Percentiles rank a stretch among this genome's conserved stretches.
Conservation (phyloP, 345 rosid species). For the Clarkia xantiana region DNA sequence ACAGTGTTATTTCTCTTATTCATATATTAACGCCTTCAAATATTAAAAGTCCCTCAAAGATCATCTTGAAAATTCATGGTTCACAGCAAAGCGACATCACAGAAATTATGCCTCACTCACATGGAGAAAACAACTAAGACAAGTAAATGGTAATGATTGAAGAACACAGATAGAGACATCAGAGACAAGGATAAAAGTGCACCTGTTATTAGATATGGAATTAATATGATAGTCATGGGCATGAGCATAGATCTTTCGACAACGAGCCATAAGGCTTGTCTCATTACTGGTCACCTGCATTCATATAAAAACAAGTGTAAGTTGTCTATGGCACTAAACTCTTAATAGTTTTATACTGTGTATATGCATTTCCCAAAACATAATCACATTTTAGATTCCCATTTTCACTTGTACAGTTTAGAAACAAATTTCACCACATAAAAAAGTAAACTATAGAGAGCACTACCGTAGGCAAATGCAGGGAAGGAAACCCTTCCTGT, state of each 20-base stretch:
- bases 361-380: not conserved
- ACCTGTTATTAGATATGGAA: conserved; percentile 88
- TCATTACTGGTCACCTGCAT: conserved; percentile 73
- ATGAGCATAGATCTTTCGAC: conserved; percentile 92
- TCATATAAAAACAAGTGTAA: conserved; percentile 2
- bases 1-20: no score
- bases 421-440: not conserved
- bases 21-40: no score
- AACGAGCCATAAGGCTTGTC: conserved; percentile 75
- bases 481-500: conserved; percentile 48
- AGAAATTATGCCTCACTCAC: not conserved
- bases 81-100: no score
- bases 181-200: conserved; percentile 1
- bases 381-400: not conserved
- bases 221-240: conserved; percentile 42
- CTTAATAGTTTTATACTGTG: not conserved
- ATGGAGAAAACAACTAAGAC: conserved; percentile 1
- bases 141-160: not conserved
- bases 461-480: conserved; percentile 84
- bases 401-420: not conserved
- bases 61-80: no score
- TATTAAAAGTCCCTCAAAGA: no score
- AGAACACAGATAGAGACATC: not conserved
- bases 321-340: not conserved
- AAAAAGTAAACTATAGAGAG: conserved; percentile 13